Conservation (phyloP, 2,329 filamentous ascomycete species). For the Cercospora zeae-maydis region DNA sequence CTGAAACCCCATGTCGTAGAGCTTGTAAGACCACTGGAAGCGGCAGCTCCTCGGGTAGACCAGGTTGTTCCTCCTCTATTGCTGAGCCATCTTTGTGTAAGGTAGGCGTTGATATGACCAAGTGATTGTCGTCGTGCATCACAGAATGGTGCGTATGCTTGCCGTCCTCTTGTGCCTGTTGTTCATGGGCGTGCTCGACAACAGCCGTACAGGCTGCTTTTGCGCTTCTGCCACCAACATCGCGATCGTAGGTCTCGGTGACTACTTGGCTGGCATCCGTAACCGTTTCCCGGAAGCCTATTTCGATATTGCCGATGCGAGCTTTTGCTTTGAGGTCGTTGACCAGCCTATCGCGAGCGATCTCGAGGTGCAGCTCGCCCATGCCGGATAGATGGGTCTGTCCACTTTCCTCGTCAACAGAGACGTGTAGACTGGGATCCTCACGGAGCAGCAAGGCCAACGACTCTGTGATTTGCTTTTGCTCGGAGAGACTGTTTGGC, state of each 20-base stretch:
- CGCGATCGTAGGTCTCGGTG: slow-evolving; percentile 68
- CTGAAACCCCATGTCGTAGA: slow-evolving; percentile 74
- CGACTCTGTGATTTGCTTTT: slow-evolving; percentile 73
- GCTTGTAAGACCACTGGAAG: slow-evolving; percentile 49
- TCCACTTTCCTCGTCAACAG: slow-evolving; percentile 80
- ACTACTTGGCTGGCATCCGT: slow-evolving; percentile 55
- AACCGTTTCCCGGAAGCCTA: slow-evolving; percentile 87
- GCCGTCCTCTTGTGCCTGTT: slow-evolving; percentile 13
- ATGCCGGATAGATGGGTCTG: slow-evolving; percentile 93
- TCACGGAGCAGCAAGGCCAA: slow-evolving; percentile 78
- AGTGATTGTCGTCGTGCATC: slow-evolving; percentile 66
- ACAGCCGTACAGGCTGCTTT: slow-evolving; percentile 70
- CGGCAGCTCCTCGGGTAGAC: slow-evolving; percentile 55
- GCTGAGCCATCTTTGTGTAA: slow-evolving; percentile 44
- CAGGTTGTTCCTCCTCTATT: slow-evolving; percentile 42
- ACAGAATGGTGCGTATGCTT: slow-evolving; percentile 40
- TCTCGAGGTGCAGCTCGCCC: slow-evolving; percentile 93
- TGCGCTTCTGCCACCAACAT: slow-evolving; percentile 73
- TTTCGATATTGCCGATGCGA: slow-evolving; percentile 84
- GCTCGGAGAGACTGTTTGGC: slow-evolving; percentile 70
- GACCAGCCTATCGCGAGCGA: slow-evolving; percentile 81
- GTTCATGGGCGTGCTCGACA: slow-evolving; percentile 46
- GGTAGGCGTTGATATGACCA: slow-evolving; percentile 54
- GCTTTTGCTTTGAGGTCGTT: slow-evolving; percentile 85
- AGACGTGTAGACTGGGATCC: slow-evolving; percentile 86